These are phyloP conservation scores for Lachancea mirantina DNA, from an alignment of 805 yeast species.

Conservation along the genomic window DNA sequence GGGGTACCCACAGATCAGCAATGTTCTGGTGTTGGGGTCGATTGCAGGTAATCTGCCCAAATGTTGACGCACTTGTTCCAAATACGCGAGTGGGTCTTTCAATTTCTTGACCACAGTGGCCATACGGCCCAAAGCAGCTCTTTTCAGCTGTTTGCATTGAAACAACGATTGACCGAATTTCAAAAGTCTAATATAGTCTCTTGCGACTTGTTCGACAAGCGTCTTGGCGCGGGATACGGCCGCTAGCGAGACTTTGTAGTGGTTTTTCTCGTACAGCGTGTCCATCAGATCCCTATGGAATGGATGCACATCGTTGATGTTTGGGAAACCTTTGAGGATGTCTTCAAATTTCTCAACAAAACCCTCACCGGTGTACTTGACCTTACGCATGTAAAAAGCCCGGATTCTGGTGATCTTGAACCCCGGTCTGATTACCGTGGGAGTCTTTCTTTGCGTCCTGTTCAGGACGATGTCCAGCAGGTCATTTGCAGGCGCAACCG, in stretches of 20 bases:
- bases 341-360: slow-evolving; percentile 88
- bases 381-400: slow-evolving; percentile 97
- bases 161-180: slow-evolving; percentile 96
- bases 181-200: slow-evolving; percentile 89
- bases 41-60: slow-evolving; percentile 96
- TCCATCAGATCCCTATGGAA: slow-evolving; percentile 98
- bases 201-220: slow-evolving; percentile 87
- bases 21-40: slow-evolving; percentile 97
- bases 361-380: slow-evolving; percentile 92
- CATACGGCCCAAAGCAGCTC: slow-evolving; percentile 99
- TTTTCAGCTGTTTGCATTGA: slow-evolving; percentile 97
- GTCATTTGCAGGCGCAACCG: slow-evolving; percentile 88
- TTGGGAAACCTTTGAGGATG: slow-evolving; percentile 82
- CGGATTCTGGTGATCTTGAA: slow-evolving; percentile 94
- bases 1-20: slow-evolving; percentile 97
- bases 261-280: slow-evolving; percentile 95
- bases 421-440: slow-evolving; percentile 97
- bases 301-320: slow-evolving; percentile 95
- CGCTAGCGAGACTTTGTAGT: slow-evolving; percentile 93
- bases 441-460: slow-evolving; percentile 97
- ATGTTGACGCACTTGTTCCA: slow-evolving; percentile 99
- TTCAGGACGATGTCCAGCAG: slow-evolving; percentile 93
- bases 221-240: slow-evolving; percentile 91
- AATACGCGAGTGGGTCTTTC: slow-evolving; percentile 85
- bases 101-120: slow-evolving; percentile 94